Evolutionary conservation across 192 early-diverging fungal species (phyloP).

Genomic region (Lunasporangiospora selenospora): DNA sequence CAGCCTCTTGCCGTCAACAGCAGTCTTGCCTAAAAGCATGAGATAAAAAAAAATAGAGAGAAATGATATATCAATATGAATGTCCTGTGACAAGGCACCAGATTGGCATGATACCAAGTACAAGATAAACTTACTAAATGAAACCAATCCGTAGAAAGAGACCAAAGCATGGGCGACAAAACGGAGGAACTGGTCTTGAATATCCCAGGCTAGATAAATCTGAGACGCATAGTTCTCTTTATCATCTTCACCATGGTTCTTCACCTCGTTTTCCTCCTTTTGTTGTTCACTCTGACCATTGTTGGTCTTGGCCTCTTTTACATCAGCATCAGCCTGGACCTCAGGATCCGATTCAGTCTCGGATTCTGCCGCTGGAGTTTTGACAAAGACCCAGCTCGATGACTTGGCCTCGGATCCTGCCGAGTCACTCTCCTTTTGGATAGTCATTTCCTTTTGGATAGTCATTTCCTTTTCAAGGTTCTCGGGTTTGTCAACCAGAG

Average conservation of each 20-base stretch:
- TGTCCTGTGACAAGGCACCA: neutral
- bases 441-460: neutral
- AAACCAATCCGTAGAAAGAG: slow-evolving; percentile 51
- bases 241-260: neutral
- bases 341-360: neutral
- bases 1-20: slow-evolving; percentile 37
- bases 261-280: slow-evolving; percentile 2
- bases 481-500: neutral
- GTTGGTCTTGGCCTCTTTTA: too few relatives aligned
- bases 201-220: slow-evolving; percentile 52
- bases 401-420: neutral
- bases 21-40: slow-evolving; percentile 33
- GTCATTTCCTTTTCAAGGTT: neutral
- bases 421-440: neutral
- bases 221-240: slow-evolving; percentile 2
- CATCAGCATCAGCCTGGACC: too few relatives aligned
- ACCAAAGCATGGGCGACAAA: slow-evolving; percentile 57
- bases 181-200: slow-evolving; percentile 56
- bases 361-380: neutral
- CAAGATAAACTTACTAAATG: slow-evolving; percentile 55
- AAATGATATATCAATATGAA: neutral
- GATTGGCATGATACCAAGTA: neutral
- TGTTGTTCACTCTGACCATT: too few relatives aligned
- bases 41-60: neutral
- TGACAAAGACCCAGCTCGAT: slow-evolving; percentile 23